Conservation (phyloP, 2,329 filamentous ascomycete species). For the Helotiales sp. region DNA sequence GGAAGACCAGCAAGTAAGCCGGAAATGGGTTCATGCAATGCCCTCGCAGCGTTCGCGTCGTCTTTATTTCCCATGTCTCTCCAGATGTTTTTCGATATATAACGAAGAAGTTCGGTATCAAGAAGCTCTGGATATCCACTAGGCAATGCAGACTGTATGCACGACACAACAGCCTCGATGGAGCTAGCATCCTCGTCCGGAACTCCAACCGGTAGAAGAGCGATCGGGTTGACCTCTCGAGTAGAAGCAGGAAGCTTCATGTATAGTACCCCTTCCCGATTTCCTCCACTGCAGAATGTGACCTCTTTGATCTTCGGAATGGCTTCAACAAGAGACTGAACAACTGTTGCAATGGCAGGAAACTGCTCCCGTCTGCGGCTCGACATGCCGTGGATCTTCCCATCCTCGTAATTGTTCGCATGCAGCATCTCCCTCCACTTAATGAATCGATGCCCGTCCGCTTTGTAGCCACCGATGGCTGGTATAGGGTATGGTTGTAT, state of each 20-base stretch:
- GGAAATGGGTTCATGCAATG: slow-evolving; percentile 70
- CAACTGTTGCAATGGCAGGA: slow-evolving; percentile 77
- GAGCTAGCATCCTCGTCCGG: slow-evolving; percentile 35
- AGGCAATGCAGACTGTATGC: slow-evolving; percentile 21
- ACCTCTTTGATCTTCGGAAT: slow-evolving; percentile 72
- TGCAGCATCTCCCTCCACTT: slow-evolving; percentile 52
- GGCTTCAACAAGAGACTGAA: slow-evolving; percentile 70
- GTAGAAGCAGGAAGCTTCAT: slow-evolving; percentile 61
- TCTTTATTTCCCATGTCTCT: slow-evolving; percentile 47
- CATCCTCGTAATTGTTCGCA: slow-evolving; percentile 49
- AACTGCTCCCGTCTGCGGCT: slow-evolving; percentile 78
- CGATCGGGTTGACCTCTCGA: slow-evolving; percentile 66
- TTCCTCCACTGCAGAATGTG: slow-evolving; percentile 84
- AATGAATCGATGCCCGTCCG: slow-evolving; percentile 59
- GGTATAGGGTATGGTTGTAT: slow-evolving; percentile 81
- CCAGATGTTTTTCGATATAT: slow-evolving; percentile 53
- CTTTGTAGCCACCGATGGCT: slow-evolving; percentile 77
- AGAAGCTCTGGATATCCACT: slow-evolving; percentile 39
- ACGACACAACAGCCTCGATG: slow-evolving; percentile 33
- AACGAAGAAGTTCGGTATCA: slow-evolving; percentile 44
- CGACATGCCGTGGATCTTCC: slow-evolving; percentile 74
- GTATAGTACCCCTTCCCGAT: slow-evolving; percentile 80
- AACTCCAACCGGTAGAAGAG: slow-evolving; percentile 35
- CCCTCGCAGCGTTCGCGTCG: slow-evolving; percentile 62
- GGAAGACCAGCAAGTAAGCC: slow-evolving; percentile 65